Evolutionary conservation across 768 basidiomycete genomes (phyloP).

Genomic region (Suillus variegatus): DNA sequence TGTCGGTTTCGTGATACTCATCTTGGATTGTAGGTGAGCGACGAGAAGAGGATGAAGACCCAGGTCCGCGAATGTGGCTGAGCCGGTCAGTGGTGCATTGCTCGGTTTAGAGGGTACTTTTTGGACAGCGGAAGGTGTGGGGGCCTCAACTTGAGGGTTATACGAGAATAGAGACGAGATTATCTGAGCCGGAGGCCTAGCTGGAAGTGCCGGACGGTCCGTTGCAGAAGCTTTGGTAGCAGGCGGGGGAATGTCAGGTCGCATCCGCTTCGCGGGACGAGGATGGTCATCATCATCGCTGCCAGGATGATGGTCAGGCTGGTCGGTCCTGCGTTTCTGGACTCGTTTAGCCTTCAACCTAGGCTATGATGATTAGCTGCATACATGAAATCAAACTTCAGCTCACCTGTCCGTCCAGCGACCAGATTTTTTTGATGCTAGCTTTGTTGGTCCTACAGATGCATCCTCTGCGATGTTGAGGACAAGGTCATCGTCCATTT

Average conservation of each 20-base stretch:
- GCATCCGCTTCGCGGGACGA: constrained; percentile 51
- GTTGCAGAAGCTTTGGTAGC: constrained; percentile 11
- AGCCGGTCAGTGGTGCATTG: constrained; percentile 78
- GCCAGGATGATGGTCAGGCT: constrained; percentile 8
- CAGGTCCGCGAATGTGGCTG: constrained; percentile 78
- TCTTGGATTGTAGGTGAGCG: constrained; percentile 75
- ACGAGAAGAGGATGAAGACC: constrained; percentile 83
- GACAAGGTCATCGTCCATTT: constrained; percentile 74
- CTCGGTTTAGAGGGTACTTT: constrained; percentile 54
- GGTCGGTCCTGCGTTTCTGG: constrained; percentile 51
- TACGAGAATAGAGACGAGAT: constrained; percentile 90
- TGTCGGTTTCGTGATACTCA: constrained; percentile 84
- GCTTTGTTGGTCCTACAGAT: constrained; percentile 28
- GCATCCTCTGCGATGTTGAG: constrained; percentile 64
- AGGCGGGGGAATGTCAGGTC: constrained; percentile 29
- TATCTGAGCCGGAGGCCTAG: constrained; percentile 51
- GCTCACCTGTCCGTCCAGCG: constrained; percentile 79
- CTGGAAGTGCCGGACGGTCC: constrained; percentile 22
- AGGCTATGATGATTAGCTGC: constrained; percentile 7
- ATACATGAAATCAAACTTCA: constrained; percentile 7
- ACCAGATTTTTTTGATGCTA: constrained; percentile 52
- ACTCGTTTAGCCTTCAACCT: constrained; percentile 78
- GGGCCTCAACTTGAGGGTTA: constrained; percentile 68
- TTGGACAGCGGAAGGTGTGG: constrained; percentile 25
- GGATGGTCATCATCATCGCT: constrained; percentile 26